Evolutionary conservation across 805 yeast species (phyloP), one percentile per base, ranked within the genome.

Genomic region (Yamadazyma laniorum): DNA sequence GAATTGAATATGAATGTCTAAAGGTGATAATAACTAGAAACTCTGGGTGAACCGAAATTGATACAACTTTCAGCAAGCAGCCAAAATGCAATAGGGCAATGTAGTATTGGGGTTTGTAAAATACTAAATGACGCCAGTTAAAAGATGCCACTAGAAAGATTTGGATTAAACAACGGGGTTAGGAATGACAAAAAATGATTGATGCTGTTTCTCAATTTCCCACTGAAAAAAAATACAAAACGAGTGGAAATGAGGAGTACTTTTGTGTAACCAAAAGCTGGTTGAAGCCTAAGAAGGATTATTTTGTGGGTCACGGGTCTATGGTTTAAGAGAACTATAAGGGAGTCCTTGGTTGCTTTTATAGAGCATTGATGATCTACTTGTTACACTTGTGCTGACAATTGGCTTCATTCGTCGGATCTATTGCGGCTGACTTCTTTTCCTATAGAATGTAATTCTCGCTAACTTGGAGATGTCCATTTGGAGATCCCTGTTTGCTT

Each of bases 111-210:
- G 28, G 9, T 13, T 14, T 27, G 18, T 7, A 11, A 26, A 25
- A 25, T 16, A 16, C 25, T 12, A 18, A 34, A n/a, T n/a, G 31
- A 18, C 30, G 25, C 22, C 35, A 18, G 14, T 25, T 22, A 12
- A n/a, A n/a, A 25, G 30, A 26, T 34, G 29, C 25, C 37, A 18
- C 28, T 13, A 28, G 26, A n/a, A 11, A 12, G 27, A 18, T 9
- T 11, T 26, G 6, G 21, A 34, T 34, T 28, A 28, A 26, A 34
- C 19, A 25, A 34, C 29, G 35, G 40, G 40, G 40, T 29, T 37
- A 29, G 16, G 33, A 35, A 25, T 31, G 40, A 37, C 40, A 37
- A 37, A 37, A 37, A 37, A 31, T 28, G 39, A 35, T 35, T 21
- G 29, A 35, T 23, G 39, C 18, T 23, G 29, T 29, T 34, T 34